Evolutionary conservation across 1,284 basidiomycete genomes (phyloP), one percentile per base, ranked within the genome.

Genomic region (Cryptococcus sp.): DNA sequence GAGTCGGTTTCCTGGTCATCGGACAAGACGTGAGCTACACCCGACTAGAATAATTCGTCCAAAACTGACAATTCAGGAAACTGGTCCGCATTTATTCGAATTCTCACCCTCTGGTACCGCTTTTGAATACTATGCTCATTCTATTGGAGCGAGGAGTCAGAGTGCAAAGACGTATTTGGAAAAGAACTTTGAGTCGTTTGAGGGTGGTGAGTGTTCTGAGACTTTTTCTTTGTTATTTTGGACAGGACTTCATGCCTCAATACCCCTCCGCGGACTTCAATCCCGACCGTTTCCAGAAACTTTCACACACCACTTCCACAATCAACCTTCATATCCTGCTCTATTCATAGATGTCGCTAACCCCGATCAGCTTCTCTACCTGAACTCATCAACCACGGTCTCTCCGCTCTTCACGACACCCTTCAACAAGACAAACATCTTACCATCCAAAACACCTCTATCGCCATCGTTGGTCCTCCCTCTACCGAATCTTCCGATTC

Each of bases 81-180:
- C 87, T 34, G 96, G 96, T 1, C 94, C 96, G 8, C 96, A 98
- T 78, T 84, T 99, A 47, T 97, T 91, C 78, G 96, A 98, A 77
- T 98, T 99, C 80, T 93, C 90, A 1, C 96, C 96, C 0, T 90
- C 94, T 0, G 96, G 96, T 33, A 96, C 92, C 72, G 92, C 92
- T 50, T 97, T 95, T 74, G 96, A 98, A 77, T 99, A 98, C 80
- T 93, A 87, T 73, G 96, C 96, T 46, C 96, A 98, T 85, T 94
- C 91, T 34, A 98, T 99, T 75, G 96, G 96, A 51, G 96, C 96
- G 14, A 85, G 96, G 49, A 91, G 87, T 76, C 96, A 98, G 79
- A 94, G 90, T 66, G 95, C 96, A 53, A 98, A 98, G 80, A 99
- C 96, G 6, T 98, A 98, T 75, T 82, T 99, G 34, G 96, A 99